These are phyloP conservation scores for Ogataea paradorogensis DNA, from an alignment of 805 yeast species.

Conservation along the genomic window DNA sequence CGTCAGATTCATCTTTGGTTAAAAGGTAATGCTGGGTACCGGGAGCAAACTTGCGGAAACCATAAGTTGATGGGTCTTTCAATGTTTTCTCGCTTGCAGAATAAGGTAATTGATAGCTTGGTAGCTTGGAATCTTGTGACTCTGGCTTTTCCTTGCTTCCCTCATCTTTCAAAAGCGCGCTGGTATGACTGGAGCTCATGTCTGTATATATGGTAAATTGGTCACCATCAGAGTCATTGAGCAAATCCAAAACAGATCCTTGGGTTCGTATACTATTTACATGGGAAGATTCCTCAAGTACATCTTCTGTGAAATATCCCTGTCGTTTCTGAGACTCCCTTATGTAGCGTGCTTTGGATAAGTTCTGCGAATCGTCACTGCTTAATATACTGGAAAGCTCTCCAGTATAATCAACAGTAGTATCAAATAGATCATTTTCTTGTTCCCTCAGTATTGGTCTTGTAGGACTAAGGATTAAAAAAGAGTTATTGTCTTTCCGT, in stretches of 20 bases:
- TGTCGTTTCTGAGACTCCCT: constrained; percentile 16
- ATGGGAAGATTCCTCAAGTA: constrained; percentile 14
- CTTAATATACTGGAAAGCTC: constrained; percentile 11
- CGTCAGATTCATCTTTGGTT: constrained; percentile 9
- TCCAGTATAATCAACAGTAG: constrained; percentile 12
- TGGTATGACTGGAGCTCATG: background rate
- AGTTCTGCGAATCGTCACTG: constrained; percentile 9
- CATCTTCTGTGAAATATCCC: constrained; percentile 20
- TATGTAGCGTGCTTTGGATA: constrained; percentile 12
- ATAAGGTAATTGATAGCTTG: background rate
- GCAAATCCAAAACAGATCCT: constrained; percentile 6
- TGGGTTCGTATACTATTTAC: constrained; percentile 16
- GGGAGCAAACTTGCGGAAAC: constrained; percentile 18
- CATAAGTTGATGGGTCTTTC: constrained; percentile 8
- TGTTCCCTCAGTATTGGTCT: background rate
- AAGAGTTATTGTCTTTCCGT: background rate
- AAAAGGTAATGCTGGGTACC: constrained; percentile 18
- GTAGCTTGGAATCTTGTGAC: background rate
- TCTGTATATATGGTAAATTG: constrained; percentile 18
- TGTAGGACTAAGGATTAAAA: constrained; percentile 2
- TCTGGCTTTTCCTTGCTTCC: background rate
- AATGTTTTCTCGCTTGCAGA: background rate
- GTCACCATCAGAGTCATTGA: constrained; percentile 3
- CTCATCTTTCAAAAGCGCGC: background rate
- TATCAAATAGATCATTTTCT: constrained; percentile 1